Conservation (phyloP, 345 rosid genomes). For the Populus pruinosa region DNA sequence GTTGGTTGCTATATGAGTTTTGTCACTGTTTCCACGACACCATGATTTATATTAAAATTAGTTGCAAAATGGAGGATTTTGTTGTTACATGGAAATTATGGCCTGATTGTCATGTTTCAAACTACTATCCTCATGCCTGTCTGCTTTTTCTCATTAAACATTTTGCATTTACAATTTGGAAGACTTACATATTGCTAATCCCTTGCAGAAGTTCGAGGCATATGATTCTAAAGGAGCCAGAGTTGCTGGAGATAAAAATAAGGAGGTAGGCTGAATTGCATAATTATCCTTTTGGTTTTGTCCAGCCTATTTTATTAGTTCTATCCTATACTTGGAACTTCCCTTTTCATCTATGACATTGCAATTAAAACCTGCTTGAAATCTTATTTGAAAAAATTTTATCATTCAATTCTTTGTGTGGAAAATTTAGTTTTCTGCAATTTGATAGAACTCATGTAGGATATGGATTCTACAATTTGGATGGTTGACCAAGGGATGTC, state of each 20-base stretch:
- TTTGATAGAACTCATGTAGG: no score
- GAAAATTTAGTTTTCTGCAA: no score
- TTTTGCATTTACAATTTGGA: neutral
- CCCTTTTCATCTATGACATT: neutral
- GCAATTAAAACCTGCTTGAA: slow-evolving; percentile 1
- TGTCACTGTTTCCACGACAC: neutral
- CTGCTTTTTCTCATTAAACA: neutral
- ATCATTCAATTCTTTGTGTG: no score
- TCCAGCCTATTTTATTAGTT: neutral
- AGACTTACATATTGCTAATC: slow-evolving; percentile 3
- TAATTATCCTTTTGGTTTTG: neutral
- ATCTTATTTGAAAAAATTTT: no score
- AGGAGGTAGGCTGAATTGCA: slow-evolving; percentile 53
- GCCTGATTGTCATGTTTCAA: neutral
- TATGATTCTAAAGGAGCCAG: slow-evolving; percentile 70
- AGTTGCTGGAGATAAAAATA: slow-evolving; percentile 75
- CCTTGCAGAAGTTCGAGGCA: slow-evolving; percentile 87
- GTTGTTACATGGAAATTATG: neutral
- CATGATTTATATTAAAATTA: neutral
- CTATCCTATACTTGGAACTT: neutral
- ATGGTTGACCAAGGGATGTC: no score
- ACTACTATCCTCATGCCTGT: no score
- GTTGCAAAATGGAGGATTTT: neutral
- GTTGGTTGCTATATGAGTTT: neutral
- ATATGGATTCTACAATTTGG: no score